Percentiles rank a stretch among this genome's conserved stretches.
phyloP scores from a whole-genome alignment of 1,139 yeast genomes.

The Candida sanyaensis region DNA sequence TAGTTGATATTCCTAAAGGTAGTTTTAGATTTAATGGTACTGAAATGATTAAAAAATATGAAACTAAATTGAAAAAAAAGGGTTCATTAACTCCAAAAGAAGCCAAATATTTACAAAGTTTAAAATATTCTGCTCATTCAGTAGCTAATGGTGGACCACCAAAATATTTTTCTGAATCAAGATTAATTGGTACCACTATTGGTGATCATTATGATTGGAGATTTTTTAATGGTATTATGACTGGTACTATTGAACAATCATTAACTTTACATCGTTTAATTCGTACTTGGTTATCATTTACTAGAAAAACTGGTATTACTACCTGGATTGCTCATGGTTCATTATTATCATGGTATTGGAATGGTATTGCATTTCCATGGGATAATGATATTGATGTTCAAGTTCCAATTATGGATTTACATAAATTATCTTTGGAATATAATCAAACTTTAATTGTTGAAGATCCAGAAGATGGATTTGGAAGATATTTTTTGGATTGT shows the following conservation, averaged over 20 bases:
- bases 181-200: conserved; percentile 23
- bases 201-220: conserved; percentile 53
- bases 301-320: conserved; percentile 20
- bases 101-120: conserved; percentile 25
- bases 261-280: conserved; percentile 30
- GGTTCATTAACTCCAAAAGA: conserved; percentile 21
- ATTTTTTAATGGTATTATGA: conserved; percentile 44
- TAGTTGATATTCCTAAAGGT: conserved; percentile 26
- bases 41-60: conserved; percentile 21
- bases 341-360: conserved; percentile 51
- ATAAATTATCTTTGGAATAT: conserved; percentile 27
- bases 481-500: conserved; percentile 35
- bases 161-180: conserved; percentile 41
- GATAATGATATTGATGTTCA: conserved; percentile 41
- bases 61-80: conserved; percentile 17
- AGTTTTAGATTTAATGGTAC: conserved; percentile 29
- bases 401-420: conserved; percentile 34
- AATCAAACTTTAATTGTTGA: conserved; percentile 42
- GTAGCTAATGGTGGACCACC: conserved; percentile 33
- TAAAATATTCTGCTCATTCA: conserved; percentile 27
- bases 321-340: conserved; percentile 59
- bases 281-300: conserved; percentile 33
- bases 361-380: conserved; percentile 40
- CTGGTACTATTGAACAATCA: conserved; percentile 29
- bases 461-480: conserved; percentile 28